Evolutionary conservation across 2,329 filamentous ascomycete genomes (phyloP), one percentile per base, ranked within the genome.

Genomic region (Cercospora nicotianae): DNA sequence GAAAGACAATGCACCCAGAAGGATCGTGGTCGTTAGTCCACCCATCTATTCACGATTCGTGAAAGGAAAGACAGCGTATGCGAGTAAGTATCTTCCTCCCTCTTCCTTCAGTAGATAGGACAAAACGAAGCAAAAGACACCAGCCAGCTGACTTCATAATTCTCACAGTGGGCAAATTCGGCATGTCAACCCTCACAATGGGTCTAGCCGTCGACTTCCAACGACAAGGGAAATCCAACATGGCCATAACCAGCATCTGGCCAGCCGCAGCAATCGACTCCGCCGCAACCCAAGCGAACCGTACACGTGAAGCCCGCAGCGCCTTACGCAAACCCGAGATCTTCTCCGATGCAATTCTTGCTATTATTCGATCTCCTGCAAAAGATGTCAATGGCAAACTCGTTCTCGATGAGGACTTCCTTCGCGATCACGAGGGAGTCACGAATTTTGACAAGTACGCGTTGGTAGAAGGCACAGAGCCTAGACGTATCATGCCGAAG

Each of bases 41-140:
- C 92, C 92, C 1, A 94, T 96, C 66, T 96, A 96, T 79, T 91
- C 87, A 70, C 85, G 93, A 31, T 96, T 96, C 79, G 94, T 95
- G 78, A 82, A 91, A 23, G 93, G 92, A 10, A 96, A 96, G 84
- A 91, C 92, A 1, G 91, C 90, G 13, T 96, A 96, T 80, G 91
- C 93, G 0, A 86, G 60, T 63, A 12, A 63, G 60, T 53, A 7
- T 3, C 2, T 13, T n/a, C 39, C n/a, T 88, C 6, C 45, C 45
- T 55, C 30, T 16, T 16, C 20, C 3, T 26, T 26, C 26, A 26
- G 26, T 26, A 26, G 26, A 26, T 5, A 26, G 12, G 4, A 8
- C 20, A 20, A 26, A 45, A 18, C 2, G 5, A 26, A 9, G 1
- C 5, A 2, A 26, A 23, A 12, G 18, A 23, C 12, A 20, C 9